Evolutionary conservation across 2,329 filamentous ascomycete species (phyloP).

Genomic region (Diaporthe aspalathi): DNA sequence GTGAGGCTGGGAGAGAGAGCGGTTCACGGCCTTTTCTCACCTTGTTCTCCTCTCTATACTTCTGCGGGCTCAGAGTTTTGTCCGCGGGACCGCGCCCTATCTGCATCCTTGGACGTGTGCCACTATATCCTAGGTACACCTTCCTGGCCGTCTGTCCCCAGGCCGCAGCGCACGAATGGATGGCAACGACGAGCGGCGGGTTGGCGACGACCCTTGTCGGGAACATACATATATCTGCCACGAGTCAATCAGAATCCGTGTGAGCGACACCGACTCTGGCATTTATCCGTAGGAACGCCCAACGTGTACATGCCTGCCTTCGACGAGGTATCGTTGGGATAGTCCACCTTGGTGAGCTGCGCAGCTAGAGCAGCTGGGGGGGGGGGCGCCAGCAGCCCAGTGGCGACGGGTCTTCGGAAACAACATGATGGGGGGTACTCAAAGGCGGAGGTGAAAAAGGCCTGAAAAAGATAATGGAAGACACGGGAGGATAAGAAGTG

Average conservation of each 20-base stretch:
- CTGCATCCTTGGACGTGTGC: slow-evolving; percentile 66
- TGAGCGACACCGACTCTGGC: background rate
- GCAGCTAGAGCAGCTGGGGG: slow-evolving; percentile 43
- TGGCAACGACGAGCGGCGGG: slow-evolving; percentile 51
- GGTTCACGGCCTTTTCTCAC: background rate
- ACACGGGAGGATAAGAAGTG: background rate
- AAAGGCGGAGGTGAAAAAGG: background rate
- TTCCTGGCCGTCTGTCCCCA: slow-evolving; percentile 59
- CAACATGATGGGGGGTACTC: slow-evolving; percentile 37
- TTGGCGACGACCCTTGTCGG: slow-evolving; percentile 50
- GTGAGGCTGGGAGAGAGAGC: background rate
- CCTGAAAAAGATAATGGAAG: background rate
- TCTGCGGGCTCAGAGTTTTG: slow-evolving; percentile 60
- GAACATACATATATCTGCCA: slow-evolving; percentile 50
- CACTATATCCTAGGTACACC: slow-evolving; percentile 52
- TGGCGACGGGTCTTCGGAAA: slow-evolving; percentile 42
- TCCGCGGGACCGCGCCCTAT: slow-evolving; percentile 69
- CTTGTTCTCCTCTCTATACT: slow-evolving; percentile 67
- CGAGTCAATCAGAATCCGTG: background rate
- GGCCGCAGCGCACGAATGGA: slow-evolving; percentile 54
- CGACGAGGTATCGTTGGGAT: slow-evolving; percentile 51
- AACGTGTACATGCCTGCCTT: slow-evolving; percentile 50
- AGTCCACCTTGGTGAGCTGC: slow-evolving; percentile 50
- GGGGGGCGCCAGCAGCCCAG: slow-evolving; percentile 44
- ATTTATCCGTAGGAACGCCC: background rate